Evolutionary conservation across 1,284 basidiomycete genomes (phyloP).

Genomic region (Stereum hirsutum): DNA sequence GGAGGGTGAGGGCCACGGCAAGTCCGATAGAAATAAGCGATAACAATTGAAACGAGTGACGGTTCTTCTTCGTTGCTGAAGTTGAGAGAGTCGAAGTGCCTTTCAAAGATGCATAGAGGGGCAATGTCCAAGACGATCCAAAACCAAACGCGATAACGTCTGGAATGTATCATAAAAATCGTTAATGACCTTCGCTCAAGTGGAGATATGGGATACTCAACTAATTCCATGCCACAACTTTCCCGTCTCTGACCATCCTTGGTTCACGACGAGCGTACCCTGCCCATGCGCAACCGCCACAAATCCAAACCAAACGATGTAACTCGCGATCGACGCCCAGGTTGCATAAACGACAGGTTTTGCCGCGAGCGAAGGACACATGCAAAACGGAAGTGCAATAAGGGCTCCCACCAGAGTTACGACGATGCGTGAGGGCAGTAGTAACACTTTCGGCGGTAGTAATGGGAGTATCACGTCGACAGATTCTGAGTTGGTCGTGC

Average conservation of each 20-base stretch:
- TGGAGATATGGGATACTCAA: constrained; percentile 20
- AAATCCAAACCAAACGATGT: constrained; percentile 47
- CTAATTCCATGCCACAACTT: constrained; percentile 55
- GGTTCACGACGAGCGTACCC: constrained; percentile 28
- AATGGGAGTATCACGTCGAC: constrained; percentile 40
- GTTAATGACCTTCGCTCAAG: neutral
- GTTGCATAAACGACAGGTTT: constrained; percentile 44
- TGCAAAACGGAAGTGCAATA: constrained; percentile 37
- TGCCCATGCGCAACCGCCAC: constrained; percentile 39
- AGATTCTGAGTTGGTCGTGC: constrained; percentile 29
- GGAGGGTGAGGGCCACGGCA: constrained; percentile 42
- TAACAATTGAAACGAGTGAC: constrained; percentile 49
- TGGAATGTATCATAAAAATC: constrained; percentile 13
- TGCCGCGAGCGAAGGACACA: constrained; percentile 42
- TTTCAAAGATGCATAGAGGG: constrained; percentile 52
- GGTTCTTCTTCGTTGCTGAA: constrained; percentile 32
- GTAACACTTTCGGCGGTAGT: constrained; percentile 22
- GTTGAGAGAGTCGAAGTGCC: constrained; percentile 27
- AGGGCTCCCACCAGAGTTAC: constrained; percentile 31
- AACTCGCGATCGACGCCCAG: constrained; percentile 47
- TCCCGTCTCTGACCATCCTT: constrained; percentile 32
- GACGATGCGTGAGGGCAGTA: constrained; percentile 23
- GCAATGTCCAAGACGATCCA: constrained; percentile 51
- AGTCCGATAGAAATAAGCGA: constrained; percentile 40
- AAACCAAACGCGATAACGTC: constrained; percentile 54